These are phyloP conservation scores for Aspergillus egyptiacus DNA, from an alignment of 495 filamentous ascomycete species.

Conservation along the genomic window DNA sequence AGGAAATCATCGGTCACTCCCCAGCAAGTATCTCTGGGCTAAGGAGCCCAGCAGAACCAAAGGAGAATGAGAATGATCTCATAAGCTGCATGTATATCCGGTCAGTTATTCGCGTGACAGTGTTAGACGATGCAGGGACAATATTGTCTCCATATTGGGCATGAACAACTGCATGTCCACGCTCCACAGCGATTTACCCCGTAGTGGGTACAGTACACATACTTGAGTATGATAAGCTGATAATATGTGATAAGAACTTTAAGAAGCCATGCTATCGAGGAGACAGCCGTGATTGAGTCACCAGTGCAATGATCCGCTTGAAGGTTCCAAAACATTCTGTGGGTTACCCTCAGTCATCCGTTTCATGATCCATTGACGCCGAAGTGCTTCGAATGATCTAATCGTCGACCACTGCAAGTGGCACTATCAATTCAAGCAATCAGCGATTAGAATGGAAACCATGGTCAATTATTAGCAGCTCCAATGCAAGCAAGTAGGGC, in stretches of 20 bases:
- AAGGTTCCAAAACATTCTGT: neutral
- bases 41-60: neutral
- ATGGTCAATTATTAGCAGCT: no score
- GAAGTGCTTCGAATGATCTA: no score
- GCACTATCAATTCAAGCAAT: no score
- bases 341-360: neutral
- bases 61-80: neutral
- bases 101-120: neutral
- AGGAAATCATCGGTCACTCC: no score
- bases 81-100: no score
- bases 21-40: neutral
- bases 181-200: neutral
- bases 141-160: conserved; percentile 12
- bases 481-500: no score
- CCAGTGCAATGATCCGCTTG: neutral
- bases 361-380: no score
- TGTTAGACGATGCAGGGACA: conserved; percentile 3
- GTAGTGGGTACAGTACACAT: neutral
- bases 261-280: no score
- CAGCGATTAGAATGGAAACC: no score
- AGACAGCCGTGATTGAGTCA: conserved; percentile 1
- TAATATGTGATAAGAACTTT: no score
- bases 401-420: neutral
- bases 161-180: conserved; percentile 3
- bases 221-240: neutral